Percentiles rank a stretch among this genome's conserved stretches.
Conservation (phyloP, 768 basidiomycete genomes). For the Lactarius akahatsu region DNA sequence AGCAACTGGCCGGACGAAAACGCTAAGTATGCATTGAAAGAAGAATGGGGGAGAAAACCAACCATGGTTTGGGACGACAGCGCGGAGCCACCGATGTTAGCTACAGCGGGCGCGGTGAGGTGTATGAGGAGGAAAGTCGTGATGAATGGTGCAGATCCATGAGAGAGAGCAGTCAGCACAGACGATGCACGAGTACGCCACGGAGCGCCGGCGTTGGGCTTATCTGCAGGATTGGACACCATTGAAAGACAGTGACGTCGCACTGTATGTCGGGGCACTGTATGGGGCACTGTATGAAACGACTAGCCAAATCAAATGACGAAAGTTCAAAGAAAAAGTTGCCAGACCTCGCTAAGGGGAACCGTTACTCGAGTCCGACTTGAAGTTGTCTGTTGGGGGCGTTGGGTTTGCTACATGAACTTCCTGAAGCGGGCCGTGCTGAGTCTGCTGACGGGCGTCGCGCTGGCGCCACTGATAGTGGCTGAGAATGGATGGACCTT, state of each 20-base stretch:
- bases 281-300: slow-evolving; percentile 3
- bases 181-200: slow-evolving; percentile 28
- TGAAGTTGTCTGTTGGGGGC: neutral
- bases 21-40: neutral
- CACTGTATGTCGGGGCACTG: neutral
- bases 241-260: neutral
- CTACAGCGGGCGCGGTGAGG: slow-evolving; percentile 69
- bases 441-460: neutral
- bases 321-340: neutral
- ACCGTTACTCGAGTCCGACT: neutral
- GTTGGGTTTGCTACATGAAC: too few relatives aligned
- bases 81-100: slow-evolving; percentile 63
- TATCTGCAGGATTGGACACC: slow-evolving; percentile 3
- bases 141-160: slow-evolving; percentile 75
- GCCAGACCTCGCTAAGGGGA: neutral
- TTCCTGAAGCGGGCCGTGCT: too few relatives aligned
- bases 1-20: slow-evolving; percentile 55
- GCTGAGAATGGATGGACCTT: too few relatives aligned
- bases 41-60: slow-evolving; percentile 30
- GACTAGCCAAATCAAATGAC: neutral
- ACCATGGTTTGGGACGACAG: slow-evolving; percentile 77
- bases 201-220: neutral
- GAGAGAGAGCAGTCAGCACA: slow-evolving; percentile 55
- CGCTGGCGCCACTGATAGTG: neutral
- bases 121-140: slow-evolving; percentile 77